Conservation (phyloP, 176 grass and related monocot species). For the Calamus simplicifolius region DNA sequence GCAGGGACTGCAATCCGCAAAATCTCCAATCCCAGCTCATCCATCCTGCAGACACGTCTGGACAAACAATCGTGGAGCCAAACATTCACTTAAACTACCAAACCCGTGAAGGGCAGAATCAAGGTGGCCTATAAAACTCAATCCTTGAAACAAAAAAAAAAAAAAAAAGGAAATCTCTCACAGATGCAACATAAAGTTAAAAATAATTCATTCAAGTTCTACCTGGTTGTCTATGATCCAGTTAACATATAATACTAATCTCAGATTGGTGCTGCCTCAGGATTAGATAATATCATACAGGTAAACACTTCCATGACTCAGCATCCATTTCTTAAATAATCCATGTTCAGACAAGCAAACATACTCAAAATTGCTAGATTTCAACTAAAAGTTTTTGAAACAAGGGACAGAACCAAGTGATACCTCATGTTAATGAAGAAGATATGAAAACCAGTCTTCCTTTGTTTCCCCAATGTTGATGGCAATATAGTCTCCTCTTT, state of each 20-base stretch:
- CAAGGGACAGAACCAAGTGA: neutral
- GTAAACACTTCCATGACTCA: too few species aligned
- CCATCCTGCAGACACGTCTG: constrained; percentile 84
- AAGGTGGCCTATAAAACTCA: neutral
- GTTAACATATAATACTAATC: too few species aligned
- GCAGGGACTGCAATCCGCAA: constrained; percentile 75
- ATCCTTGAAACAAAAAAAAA: too few species aligned
- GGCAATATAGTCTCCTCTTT: too few species aligned
- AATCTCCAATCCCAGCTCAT: constrained; percentile 72
- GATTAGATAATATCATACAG: too few species aligned
- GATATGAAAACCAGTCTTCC: constrained; percentile 46
- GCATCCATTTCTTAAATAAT: too few species aligned
- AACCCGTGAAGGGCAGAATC: neutral
- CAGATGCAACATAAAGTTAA: too few species aligned
- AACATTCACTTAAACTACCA: constrained; percentile 5
- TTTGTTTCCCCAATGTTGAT: constrained; percentile 8
- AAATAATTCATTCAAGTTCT: too few species aligned
- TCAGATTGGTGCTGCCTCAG: too few species aligned
- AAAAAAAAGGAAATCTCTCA: too few species aligned
- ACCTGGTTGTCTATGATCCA: too few species aligned
- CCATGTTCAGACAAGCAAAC: too few species aligned
- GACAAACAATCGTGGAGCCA: neutral
- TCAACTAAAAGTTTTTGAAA: neutral
- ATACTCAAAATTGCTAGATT: neutral
- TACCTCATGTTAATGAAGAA: constrained; percentile 60